phyloP scores from a whole-genome alignment of 495 filamentous ascomycete genomes.

The Tuber magnatum region DNA sequence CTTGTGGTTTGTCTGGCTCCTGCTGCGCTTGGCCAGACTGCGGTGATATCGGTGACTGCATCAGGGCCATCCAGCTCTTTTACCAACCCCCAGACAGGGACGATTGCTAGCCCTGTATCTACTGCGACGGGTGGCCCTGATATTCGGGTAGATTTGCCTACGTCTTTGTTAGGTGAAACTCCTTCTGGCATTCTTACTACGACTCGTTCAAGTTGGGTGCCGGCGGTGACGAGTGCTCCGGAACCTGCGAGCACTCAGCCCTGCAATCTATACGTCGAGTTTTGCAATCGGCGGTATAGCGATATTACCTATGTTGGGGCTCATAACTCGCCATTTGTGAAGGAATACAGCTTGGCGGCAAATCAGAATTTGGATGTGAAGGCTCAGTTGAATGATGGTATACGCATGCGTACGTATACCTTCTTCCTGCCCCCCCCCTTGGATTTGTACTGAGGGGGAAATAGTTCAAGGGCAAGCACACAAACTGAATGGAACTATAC shows the following conservation, averaged over 20 bases:
- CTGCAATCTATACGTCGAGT: conserved; percentile 81
- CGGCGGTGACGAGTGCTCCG: conserved; percentile 36
- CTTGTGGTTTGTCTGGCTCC: neutral
- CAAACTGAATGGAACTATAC: conserved; percentile 53
- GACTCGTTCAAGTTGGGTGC: conserved; percentile 11
- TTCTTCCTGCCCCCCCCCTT: neutral
- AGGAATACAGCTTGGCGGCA: conserved; percentile 58
- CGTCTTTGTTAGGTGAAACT: neutral
- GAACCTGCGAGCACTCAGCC: conserved; percentile 56
- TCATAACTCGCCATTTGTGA: conserved; percentile 81
- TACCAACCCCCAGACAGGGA: neutral
- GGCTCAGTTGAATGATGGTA: conserved; percentile 74
- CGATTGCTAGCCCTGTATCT: neutral
- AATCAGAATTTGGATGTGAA: conserved; percentile 69
- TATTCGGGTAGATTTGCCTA: neutral
- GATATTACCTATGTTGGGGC: conserved; percentile 83
- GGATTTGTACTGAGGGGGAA: neutral
- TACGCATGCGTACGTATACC: conserved; percentile 64
- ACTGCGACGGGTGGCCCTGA: neutral
- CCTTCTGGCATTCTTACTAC: neutral
- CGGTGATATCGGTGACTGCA: neutral
- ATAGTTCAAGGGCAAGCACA: conserved; percentile 79
- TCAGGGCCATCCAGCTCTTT: neutral
- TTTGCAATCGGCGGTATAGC: conserved; percentile 73
- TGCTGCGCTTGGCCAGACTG: neutral